phyloP scores from a whole-genome alignment of 352 stramenopile species.

The Globisporangium cederbergense region DNA sequence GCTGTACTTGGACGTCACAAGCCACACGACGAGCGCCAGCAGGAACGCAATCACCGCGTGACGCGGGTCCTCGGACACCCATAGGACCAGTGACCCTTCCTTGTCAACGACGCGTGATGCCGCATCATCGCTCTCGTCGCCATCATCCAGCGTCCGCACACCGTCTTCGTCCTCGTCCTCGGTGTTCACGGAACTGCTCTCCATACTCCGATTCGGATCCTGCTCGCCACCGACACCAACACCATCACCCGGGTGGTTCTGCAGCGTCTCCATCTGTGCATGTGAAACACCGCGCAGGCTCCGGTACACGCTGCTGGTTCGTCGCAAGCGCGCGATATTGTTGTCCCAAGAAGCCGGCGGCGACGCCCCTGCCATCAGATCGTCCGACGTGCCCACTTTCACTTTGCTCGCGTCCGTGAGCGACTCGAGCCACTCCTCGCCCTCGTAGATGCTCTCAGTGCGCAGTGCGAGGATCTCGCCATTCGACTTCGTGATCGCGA shows the following conservation, averaged over 20 bases:
- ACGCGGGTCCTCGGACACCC: constrained; percentile 64
- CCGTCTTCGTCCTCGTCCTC: constrained; percentile 23
- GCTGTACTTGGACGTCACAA: constrained; percentile 21
- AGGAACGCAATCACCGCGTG: constrained; percentile 57
- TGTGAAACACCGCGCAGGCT: constrained; percentile 12
- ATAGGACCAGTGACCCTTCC: constrained; percentile 62
- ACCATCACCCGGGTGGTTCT: background rate
- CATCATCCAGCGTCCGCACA: constrained; percentile 13
- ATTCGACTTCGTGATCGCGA: constrained; percentile 66
- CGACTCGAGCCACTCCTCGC: constrained; percentile 77
- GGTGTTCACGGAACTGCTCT: constrained; percentile 6
- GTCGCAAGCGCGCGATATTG: constrained; percentile 31
- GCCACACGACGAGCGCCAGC: constrained; percentile 57
- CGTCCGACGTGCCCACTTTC: constrained; percentile 16
- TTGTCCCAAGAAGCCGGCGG: constrained; percentile 35
- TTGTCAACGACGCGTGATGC: constrained; percentile 36
- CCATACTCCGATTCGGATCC: constrained; percentile 10
- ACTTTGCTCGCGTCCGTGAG: constrained; percentile 69
- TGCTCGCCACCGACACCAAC: constrained; percentile 2
- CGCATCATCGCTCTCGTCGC: constrained; percentile 24
- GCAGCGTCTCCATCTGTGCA: constrained; percentile 1
- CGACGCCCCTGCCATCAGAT: background rate
- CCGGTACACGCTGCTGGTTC: constrained; percentile 17
- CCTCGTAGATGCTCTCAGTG: constrained; percentile 80
- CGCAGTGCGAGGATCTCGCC: constrained; percentile 65